Evolutionary conservation across 1,284 basidiomycete genomes (phyloP).

Genomic region (Boletus mariae): DNA sequence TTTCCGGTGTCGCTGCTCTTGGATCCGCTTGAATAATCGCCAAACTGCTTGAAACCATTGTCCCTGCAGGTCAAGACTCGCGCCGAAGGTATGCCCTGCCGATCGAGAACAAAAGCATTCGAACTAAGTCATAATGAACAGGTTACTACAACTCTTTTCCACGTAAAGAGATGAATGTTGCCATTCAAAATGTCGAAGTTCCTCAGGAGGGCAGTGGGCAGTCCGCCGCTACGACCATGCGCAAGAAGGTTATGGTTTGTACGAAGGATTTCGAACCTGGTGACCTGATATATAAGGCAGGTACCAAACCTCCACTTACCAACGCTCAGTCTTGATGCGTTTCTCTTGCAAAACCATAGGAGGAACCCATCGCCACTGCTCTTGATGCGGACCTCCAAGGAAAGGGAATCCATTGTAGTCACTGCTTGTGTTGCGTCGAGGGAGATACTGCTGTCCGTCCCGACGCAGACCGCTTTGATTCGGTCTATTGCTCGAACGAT

Average conservation of each 20-base stretch:
- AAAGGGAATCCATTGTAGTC: constrained; percentile 63
- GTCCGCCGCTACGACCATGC: constrained; percentile 30
- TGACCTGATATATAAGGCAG: constrained; percentile 72
- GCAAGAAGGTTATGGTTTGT: constrained; percentile 60
- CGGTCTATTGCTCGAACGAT: constrained; percentile 68
- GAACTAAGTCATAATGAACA: constrained; percentile 36
- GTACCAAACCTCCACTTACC: background rate
- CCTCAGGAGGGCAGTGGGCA: constrained; percentile 23
- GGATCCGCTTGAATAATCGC: constrained; percentile 17
- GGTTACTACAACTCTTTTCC: constrained; percentile 76
- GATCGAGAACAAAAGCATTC: constrained; percentile 19
- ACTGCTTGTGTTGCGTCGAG: constrained; percentile 61
- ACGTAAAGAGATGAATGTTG: constrained; percentile 63
- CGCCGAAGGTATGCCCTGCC: constrained; percentile 66
- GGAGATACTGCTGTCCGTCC: constrained; percentile 42
- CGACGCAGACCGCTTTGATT: constrained; percentile 49
- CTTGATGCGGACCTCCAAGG: constrained; percentile 68
- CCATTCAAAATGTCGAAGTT: constrained; percentile 45
- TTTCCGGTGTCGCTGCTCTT: constrained; percentile 30
- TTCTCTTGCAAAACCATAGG: constrained; percentile 40
- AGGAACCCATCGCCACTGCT: constrained; percentile 63
- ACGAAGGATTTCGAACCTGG: constrained; percentile 65
- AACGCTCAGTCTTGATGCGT: background rate
- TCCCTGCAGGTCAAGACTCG: constrained; percentile 54
- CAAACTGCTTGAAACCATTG: constrained; percentile 10